Evolutionary conservation across 192 early-diverging fungal species (phyloP).

Genomic region (Coemansia sp.): DNA sequence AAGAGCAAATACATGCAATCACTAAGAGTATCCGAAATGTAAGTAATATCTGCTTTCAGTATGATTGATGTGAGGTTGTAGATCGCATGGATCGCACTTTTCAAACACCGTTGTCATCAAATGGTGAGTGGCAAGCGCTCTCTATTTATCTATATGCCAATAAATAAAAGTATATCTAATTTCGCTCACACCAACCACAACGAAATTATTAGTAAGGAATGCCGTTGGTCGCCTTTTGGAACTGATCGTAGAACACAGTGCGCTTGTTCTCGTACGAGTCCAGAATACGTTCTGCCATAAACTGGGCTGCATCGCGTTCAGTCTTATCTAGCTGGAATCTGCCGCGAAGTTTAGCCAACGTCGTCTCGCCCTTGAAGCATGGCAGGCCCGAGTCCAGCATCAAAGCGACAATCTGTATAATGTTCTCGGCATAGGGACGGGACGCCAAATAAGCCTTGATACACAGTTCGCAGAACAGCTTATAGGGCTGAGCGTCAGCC

Average conservation of each 20-base stretch:
- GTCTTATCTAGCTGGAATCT: conserved; percentile 90
- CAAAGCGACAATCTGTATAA: conserved; percentile 84
- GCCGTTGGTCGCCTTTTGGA: conserved; percentile 84
- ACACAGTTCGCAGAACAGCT: conserved; percentile 86
- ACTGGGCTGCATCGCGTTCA: conserved; percentile 92
- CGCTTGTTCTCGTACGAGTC: conserved; percentile 94
- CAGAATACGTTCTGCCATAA: conserved; percentile 88
- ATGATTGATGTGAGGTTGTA: too few relatives aligned
- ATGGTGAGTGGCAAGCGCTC: too few relatives aligned
- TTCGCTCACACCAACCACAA: too few relatives aligned
- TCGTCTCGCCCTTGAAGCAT: conserved; percentile 94
- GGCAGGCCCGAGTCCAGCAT: conserved; percentile 98
- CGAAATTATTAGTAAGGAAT: conserved; percentile 54
- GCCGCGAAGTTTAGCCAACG: conserved; percentile 78
- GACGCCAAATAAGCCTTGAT: conserved; percentile 91
- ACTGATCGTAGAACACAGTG: conserved; percentile 80
- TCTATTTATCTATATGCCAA: too few relatives aligned
- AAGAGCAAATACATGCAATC: too few relatives aligned
- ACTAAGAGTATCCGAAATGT: too few relatives aligned
- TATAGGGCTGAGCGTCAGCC: conserved; percentile 75
- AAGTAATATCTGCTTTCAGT: too few relatives aligned
- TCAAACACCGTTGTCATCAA: too few relatives aligned
- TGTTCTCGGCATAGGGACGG: conserved; percentile 90
- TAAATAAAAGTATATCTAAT: too few relatives aligned
- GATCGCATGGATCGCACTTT: too few relatives aligned